Percentiles rank a stretch among this genome's conserved stretches.
These are phyloP conservation scores for Vigna mungo DNA, from an alignment of 306 rosid species.

Conservation along the genomic window DNA sequence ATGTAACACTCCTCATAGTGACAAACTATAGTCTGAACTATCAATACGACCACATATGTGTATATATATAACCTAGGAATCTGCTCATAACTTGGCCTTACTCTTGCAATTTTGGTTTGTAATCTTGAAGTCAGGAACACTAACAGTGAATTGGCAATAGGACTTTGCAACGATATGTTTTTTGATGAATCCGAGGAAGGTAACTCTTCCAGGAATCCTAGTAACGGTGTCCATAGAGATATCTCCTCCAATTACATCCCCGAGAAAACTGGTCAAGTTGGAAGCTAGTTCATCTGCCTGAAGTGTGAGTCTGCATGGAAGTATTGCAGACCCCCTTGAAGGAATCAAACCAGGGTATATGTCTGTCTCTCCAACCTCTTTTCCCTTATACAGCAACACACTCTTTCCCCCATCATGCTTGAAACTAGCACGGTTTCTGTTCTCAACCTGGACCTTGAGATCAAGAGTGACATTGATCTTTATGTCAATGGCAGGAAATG, in stretches of 20 bases:
- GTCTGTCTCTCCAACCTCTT: conserved; percentile 62
- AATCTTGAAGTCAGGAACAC: conserved; percentile 52
- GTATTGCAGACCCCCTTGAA: conserved; percentile 49
- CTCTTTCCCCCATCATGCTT: conserved; percentile 61
- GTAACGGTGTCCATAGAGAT: conserved; percentile 47
- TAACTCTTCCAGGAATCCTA: conserved; percentile 60
- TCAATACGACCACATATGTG: not conserved
- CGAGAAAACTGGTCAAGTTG: conserved; percentile 40
- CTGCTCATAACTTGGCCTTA: conserved; percentile 57
- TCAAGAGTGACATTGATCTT: conserved; percentile 63
- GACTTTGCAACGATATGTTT: conserved; percentile 62
- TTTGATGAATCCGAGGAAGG: conserved; percentile 63
- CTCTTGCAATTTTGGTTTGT: conserved; percentile 58
- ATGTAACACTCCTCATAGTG: not conserved
- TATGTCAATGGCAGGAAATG: conserved; percentile 54
- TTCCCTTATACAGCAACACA: conserved; percentile 46
- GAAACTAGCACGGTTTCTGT: conserved; percentile 64
- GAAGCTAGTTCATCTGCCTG: conserved; percentile 55
- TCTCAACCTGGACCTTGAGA: conserved; percentile 52
- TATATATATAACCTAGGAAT: not conserved
- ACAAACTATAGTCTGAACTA: conserved; percentile 20
- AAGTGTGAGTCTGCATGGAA: conserved; percentile 55
- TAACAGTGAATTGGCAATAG: conserved; percentile 52
- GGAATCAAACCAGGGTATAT: conserved; percentile 59
- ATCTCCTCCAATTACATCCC: conserved; percentile 56